Evolutionary conservation across 2,329 filamentous ascomycete species (phyloP), one percentile per base, ranked within the genome.

Genomic region (Fusarium sp.): DNA sequence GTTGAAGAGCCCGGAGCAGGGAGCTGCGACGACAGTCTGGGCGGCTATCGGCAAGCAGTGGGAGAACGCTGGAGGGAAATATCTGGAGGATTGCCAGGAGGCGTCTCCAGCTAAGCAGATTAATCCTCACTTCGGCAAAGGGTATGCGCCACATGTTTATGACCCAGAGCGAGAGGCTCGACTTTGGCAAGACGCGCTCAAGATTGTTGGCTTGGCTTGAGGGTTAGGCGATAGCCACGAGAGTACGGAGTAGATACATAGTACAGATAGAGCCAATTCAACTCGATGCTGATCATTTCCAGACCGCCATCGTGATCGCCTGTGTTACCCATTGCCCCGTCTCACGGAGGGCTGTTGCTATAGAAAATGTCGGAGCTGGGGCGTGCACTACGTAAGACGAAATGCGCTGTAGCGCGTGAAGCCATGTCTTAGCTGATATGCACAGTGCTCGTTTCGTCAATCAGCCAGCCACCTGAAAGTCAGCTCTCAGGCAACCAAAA

Each of bases 1-100:
- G 0, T 3, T 66, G 1, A 75, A 77, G 36, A 75, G 5, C 15
- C 54, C 70, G 0, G 70, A 74, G 38, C 75, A 77, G 54, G 75
- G 75, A 17, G 75, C 75, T 17, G 75, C 75, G 10, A 77, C 75
- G 1, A 69, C 67, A 6, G 70, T 77, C 15, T 77, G 70, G 74
- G 75, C 70, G 13, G 75, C 75, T 10, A 45, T 76, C 20, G 70
- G 72, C 8, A 66, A 64, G 22, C 45, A 67, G 20, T 77, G 73
- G 74, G 74, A 75, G 38, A 61, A 63, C 1, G n/a, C 38, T 28
- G 74, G 75, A 24, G 75, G 74, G 6, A 72, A 45, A 32, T 75
- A 77, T 15, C 38, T 77, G 24, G 53, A 57, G 13, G 28, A 75
- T 20, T 73, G 70, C 8, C 32, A 55, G 7, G 74, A 70, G 36